Evolutionary conservation across 139 green algal genomes (phyloP), one percentile per base, ranked within the genome.

Genomic region (Spirogloea muscicola): DNA sequence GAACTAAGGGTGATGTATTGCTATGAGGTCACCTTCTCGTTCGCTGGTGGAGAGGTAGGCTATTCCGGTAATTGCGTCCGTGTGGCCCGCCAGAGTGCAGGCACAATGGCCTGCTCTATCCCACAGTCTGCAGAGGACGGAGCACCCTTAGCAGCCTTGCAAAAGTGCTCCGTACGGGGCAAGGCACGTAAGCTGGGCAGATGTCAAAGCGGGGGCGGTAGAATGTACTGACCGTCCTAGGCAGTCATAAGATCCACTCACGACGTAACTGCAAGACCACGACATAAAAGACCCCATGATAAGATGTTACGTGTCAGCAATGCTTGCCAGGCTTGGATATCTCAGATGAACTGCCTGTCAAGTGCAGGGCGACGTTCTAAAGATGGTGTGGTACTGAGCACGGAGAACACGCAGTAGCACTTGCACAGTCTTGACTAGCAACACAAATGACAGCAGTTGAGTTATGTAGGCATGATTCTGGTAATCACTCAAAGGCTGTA

Each of bases 241-340:
- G 4, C 43, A 43, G 67, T 82, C 74, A 74, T 70, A 82, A 21
- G 31, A 68, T 10, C 69, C 74, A n/a, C 48, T 72, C 49, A 76
- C 57, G 27, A 82, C 59, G 33, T 36, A 43, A n/a, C 18, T 68
- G 21, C 40, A 29, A 37, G 48, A 72, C 3, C 49, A 60, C 31
- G 27, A 60, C n/a, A 33, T 16, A n/a, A 58, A n/a, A 58, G 48
- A 25, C 25, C 48, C n/a, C n/a, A 33, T n/a, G 55, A 63, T n/a
- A 13, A 6, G 55, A 3, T 1, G 7, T 18, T 0, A 33, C 31
- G 3, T 0, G 3, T 31, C 31, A 9, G 2, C 25, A 37, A 9
- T 31, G 1, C 7, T 31, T 6, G 52, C 0, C 1, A 3, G 55
- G 55, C 3, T 25, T 18, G 55, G n/a, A n/a, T n/a, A n/a, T n/a